These are phyloP conservation scores for Crepidotus variabilis DNA, from an alignment of 768 basidiomycete species.

Conservation along the genomic window DNA sequence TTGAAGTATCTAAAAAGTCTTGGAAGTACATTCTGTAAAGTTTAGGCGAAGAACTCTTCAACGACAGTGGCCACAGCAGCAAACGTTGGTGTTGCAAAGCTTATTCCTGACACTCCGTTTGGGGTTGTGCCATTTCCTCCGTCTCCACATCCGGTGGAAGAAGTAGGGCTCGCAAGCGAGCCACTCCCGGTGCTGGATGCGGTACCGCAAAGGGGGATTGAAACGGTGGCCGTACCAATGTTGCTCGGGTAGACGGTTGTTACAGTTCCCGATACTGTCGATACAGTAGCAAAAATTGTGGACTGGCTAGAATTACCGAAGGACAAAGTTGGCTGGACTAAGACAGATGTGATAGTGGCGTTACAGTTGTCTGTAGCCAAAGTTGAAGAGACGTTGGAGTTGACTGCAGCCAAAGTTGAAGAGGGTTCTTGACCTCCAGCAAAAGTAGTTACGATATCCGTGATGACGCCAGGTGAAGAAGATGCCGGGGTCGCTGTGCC, in stretches of 20 bases:
- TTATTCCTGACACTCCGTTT: neutral
- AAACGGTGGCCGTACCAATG: too few species aligned
- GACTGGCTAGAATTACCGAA: neutral
- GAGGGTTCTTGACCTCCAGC: neutral
- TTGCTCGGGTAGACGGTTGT: too few species aligned
- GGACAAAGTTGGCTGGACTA: neutral
- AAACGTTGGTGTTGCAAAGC: neutral
- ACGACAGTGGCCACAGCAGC: neutral
- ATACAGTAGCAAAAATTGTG: too few species aligned
- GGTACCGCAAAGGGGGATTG: too few species aligned
- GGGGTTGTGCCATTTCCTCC: neutral
- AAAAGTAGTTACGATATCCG: neutral
- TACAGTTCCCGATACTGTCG: too few species aligned
- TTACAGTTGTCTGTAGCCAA: too few species aligned
- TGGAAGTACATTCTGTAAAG: too few species aligned
- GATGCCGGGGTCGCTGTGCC: neutral
- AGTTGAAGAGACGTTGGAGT: neutral
- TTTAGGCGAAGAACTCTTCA: too few species aligned
- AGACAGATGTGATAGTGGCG: neutral
- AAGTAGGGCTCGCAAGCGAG: neutral
- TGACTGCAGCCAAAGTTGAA: too few species aligned
- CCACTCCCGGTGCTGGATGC: neutral
- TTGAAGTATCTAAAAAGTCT: too few species aligned
- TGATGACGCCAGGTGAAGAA: neutral
- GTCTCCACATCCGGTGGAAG: neutral